Percentiles rank a stretch among this genome's conserved stretches.
phyloP scores from a whole-genome alignment of 1,139 yeast species.

The Zhuliangozyma blackwelliae region DNA sequence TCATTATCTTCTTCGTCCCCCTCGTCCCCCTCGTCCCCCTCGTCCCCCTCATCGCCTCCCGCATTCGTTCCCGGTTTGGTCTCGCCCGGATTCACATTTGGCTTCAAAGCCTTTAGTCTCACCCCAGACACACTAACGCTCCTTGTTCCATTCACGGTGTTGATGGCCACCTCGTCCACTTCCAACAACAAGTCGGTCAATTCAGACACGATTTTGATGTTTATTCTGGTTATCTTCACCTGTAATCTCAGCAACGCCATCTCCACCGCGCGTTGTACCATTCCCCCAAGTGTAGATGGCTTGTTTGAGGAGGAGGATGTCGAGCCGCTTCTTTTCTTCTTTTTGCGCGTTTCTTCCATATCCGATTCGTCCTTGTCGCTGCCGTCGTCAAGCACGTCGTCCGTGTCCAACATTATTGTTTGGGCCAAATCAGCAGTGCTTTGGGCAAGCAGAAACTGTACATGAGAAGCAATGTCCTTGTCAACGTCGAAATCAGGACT shows the following conservation, averaged over 20 bases:
- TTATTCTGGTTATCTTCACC: slow-evolving; percentile 41
- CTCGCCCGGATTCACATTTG: slow-evolving; percentile 33
- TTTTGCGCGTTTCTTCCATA: slow-evolving; percentile 11
- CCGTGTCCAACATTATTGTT: slow-evolving; percentile 45
- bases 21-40: slow-evolving; percentile 10
- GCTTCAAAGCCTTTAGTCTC: slow-evolving; percentile 31
- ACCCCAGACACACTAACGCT: slow-evolving; percentile 37
- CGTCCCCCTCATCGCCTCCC: slow-evolving; percentile 18
- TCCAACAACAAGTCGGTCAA: slow-evolving; percentile 40
- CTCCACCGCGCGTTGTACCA: slow-evolving; percentile 63
- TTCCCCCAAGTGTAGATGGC: slow-evolving; percentile 44
- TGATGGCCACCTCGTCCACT: slow-evolving; percentile 36
- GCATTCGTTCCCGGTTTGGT: slow-evolving; percentile 13
- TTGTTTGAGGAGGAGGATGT: slow-evolving; percentile 10
- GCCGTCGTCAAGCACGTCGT: slow-evolving; percentile 13
- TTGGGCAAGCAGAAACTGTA: slow-evolving; percentile 51
- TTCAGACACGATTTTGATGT: slow-evolving; percentile 49
- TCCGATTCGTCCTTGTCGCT: slow-evolving; percentile 12
- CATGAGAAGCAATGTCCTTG: slow-evolving; percentile 26
- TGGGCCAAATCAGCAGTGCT: slow-evolving; percentile 63
- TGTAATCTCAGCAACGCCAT: slow-evolving; percentile 62
- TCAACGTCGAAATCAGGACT: slow-evolving; percentile 41
- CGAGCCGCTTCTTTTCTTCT: slow-evolving; percentile 7
- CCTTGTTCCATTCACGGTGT: slow-evolving; percentile 47
- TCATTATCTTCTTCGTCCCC: slow-evolving; percentile 14